phyloP scores from a whole-genome alignment of 768 basidiomycete species.

The Crassisporium funariophilum region DNA sequence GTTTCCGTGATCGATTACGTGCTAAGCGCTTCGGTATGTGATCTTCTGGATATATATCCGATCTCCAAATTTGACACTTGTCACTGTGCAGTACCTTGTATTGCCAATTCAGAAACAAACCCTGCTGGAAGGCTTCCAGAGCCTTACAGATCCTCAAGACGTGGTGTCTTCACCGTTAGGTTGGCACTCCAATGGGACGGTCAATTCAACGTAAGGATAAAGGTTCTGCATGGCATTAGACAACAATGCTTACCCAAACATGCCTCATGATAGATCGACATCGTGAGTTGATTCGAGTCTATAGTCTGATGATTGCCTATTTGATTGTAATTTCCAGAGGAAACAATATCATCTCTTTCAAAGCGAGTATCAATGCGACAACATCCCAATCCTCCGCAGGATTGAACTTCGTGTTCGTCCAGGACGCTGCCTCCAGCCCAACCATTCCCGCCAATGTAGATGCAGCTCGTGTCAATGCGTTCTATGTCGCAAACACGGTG shows the following conservation, averaged over 20 bases:
- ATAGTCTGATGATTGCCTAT: too few relatives aligned
- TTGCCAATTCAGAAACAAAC: constrained; percentile 54
- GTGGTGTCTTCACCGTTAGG: constrained; percentile 52
- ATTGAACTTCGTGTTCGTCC: constrained; percentile 41
- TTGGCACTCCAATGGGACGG: constrained; percentile 40
- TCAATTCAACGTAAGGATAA: constrained; percentile 29
- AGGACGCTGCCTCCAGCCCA: constrained; percentile 34
- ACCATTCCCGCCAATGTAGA: constrained; percentile 45
- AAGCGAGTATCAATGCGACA: too few relatives aligned
- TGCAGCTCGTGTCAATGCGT: constrained; percentile 53
- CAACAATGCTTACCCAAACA: background rate
- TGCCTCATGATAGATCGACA: too few relatives aligned
- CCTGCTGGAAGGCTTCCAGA: constrained; percentile 49
- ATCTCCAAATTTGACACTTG: background rate
- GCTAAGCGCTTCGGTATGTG: constrained; percentile 44
- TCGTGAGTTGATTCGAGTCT: too few relatives aligned
- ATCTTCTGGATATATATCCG: constrained; percentile 12
- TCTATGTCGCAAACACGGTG: constrained; percentile 61
- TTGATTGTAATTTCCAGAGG: too few relatives aligned
- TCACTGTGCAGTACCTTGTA: constrained; percentile 34
- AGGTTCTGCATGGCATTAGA: too few relatives aligned
- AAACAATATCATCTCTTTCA: too few relatives aligned
- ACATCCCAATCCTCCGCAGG: constrained; percentile 39
- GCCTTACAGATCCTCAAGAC: constrained; percentile 57
- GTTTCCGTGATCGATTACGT: constrained; percentile 58